Evolutionary conservation across 352 stramenopile genomes (phyloP), one percentile per base, ranked within the genome.

Genomic region (Phytopythium delawarense): DNA sequence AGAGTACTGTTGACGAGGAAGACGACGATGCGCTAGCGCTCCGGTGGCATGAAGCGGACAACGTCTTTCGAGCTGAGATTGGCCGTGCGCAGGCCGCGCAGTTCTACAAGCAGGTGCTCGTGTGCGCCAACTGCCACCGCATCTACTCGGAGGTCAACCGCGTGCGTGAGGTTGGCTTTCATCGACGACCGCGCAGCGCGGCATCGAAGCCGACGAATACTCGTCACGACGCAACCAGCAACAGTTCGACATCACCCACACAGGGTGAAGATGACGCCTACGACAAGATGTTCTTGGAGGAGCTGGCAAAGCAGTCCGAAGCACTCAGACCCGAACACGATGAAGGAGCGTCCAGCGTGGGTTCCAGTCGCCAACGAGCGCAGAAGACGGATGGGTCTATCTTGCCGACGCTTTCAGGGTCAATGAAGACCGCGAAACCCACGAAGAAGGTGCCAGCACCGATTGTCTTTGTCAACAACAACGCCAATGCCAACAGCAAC

Each of bases 91-190:
- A 94, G 16, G 83, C 85, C 25, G 75, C 65, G 16, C 74, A 81
- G 28, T 94, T 88, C 53, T 92, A 94, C 71, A 92, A 91, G 61
- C 85, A 91, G 67, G 81, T 89, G 11, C 44, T 60, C 0, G 81
- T 94, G 12, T 94, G 85, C 34, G 40, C 65, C 20, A 92, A 94
- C 57, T 94, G 85, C 61, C 78, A 90, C 63, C 73, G 69, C 39
- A 69, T 92, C 28, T 94, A 92, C 55, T 75, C 71, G 1, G 70
- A 86, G 42, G 65, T 92, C 46, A 78, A 84, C 40, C 67, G 62
- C 59, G 42, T 79, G 18, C 75, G 85, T 0, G 79, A 89, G 25
- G 62, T 62, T 18, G 76, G 73, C 0, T 94, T 94, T 58, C 71
- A 40, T 20, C 35, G 66, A 35, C 54, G 25, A 13, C 18, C 37